Conservation (phyloP, 495 filamentous ascomycete genomes). For the Aspergillus bertholletiae region DNA sequence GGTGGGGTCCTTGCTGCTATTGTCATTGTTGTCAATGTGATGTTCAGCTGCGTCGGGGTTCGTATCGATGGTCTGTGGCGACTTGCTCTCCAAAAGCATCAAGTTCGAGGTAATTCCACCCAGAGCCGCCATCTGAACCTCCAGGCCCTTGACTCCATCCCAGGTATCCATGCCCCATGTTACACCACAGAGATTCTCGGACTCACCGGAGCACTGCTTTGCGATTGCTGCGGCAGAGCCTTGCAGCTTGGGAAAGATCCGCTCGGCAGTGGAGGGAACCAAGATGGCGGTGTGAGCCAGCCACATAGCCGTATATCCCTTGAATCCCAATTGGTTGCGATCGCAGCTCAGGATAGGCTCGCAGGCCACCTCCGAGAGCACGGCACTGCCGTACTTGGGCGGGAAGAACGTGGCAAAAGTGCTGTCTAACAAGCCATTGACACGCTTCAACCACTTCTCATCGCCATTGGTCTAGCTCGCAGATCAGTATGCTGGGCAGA, state of each 20-base stretch:
- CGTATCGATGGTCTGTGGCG: slow-evolving; percentile 14
- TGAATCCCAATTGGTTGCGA: slow-evolving; percentile 70
- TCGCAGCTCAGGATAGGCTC: slow-evolving; percentile 59
- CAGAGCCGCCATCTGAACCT: slow-evolving; percentile 45
- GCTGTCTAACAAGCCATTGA: slow-evolving; percentile 49
- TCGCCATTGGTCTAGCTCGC: slow-evolving; percentile 41
- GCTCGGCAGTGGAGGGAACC: slow-evolving; percentile 47
- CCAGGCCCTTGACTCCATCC: slow-evolving; percentile 60
- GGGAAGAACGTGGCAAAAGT: slow-evolving; percentile 54
- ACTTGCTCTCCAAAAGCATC: slow-evolving; percentile 3
- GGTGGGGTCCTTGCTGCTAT: slow-evolving; percentile 17
- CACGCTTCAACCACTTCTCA: slow-evolving; percentile 48
- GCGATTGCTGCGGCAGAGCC: slow-evolving; percentile 63
- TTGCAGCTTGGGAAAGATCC: slow-evolving; percentile 58
- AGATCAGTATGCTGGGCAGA: slow-evolving; percentile 2
- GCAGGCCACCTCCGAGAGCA: slow-evolving; percentile 69
- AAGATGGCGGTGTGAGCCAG: slow-evolving; percentile 68
- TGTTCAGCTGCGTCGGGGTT: slow-evolving; percentile 18
- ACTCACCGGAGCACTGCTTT: slow-evolving; percentile 55
- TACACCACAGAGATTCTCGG: slow-evolving; percentile 61
- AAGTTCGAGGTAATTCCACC: slow-evolving; percentile 46
- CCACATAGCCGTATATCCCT: slow-evolving; percentile 72
- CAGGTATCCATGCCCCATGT: slow-evolving; percentile 62
- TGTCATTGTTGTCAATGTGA: slow-evolving; percentile 21
- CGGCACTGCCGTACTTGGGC: slow-evolving; percentile 33